Conservation (phyloP, 257 asterid species). For the Perilla frutescens region DNA sequence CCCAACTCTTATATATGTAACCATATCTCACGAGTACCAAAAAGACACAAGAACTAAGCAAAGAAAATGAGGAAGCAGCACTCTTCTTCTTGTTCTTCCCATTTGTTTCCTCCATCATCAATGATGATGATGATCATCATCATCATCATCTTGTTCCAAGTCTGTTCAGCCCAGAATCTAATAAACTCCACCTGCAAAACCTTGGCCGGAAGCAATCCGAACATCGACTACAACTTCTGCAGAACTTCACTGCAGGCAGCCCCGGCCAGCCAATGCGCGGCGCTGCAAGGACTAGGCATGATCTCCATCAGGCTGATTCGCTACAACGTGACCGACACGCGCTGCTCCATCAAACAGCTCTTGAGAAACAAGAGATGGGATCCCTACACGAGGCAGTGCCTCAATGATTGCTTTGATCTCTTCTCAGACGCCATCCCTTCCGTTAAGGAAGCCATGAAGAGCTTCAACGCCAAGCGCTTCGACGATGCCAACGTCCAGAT, state of each 20-base stretch:
- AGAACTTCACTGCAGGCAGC: constrained; percentile 69
- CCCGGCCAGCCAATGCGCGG: constrained; percentile 70
- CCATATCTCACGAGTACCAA: constrained; percentile 2
- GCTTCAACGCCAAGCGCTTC: constrained; percentile 38
- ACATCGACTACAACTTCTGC: constrained; percentile 69
- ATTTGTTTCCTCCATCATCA: constrained; percentile 31
- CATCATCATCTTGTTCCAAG: constrained; percentile 1
- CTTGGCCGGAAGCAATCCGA: constrained; percentile 48
- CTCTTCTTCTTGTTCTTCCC: constrained; percentile 6
- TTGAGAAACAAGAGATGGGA: constrained; percentile 39
- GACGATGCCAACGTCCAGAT: constrained; percentile 58
- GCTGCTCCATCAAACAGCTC: constrained; percentile 51
- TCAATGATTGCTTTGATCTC: constrained; percentile 61
- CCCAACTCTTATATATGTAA: constrained; percentile 19
- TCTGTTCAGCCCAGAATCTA: constrained; percentile 39
- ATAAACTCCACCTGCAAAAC: constrained; percentile 60
- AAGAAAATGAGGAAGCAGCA: constrained; percentile 35
- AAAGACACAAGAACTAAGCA: neutral
- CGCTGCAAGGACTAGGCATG: constrained; percentile 56
- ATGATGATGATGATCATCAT: neutral
- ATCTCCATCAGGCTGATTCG: constrained; percentile 61
- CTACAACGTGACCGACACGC: constrained; percentile 74
- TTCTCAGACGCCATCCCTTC: constrained; percentile 55
- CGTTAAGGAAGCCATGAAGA: constrained; percentile 56
- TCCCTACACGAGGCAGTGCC: constrained; percentile 41